phyloP scores from a whole-genome alignment of 2,329 filamentous ascomycete genomes.

The Penicillium sp. region DNA sequence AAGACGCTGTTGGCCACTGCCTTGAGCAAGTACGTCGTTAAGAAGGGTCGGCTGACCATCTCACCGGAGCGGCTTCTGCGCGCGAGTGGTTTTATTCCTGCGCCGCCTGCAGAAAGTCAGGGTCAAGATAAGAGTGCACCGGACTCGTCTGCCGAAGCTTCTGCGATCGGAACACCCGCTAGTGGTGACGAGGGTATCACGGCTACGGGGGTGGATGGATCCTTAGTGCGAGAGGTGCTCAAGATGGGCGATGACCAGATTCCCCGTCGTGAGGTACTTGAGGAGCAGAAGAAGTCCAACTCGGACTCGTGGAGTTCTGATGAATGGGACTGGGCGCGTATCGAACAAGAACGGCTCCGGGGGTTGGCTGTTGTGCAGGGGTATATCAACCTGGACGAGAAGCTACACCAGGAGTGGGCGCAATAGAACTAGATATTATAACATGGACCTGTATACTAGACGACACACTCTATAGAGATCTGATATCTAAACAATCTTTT shows the following conservation, averaged over 20 bases:
- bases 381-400: slow-evolving; percentile 54
- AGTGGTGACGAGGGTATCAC: slow-evolving; percentile 33
- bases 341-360: slow-evolving; percentile 57
- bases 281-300: slow-evolving; percentile 33
- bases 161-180: slow-evolving; percentile 33
- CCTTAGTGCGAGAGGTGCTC: slow-evolving; percentile 37
- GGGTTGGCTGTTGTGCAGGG: slow-evolving; percentile 56
- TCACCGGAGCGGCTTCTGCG: slow-evolving; percentile 74
- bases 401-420: slow-evolving; percentile 50
- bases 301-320: slow-evolving; percentile 34
- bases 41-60: slow-evolving; percentile 77
- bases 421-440: slow-evolving; percentile 2
- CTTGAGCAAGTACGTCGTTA: slow-evolving; percentile 78
- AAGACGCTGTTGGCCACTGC: slow-evolving; percentile 69
- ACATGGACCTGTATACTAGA: background rate
- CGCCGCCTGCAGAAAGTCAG: slow-evolving; percentile 59
- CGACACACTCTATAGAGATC: background rate
- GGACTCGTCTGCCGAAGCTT: slow-evolving; percentile 24
- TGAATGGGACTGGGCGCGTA: slow-evolving; percentile 60
- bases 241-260: slow-evolving; percentile 33
- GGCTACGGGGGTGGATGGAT: slow-evolving; percentile 34
- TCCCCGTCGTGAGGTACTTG: slow-evolving; percentile 27
- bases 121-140: slow-evolving; percentile 18
- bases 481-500: too few relatives aligned
- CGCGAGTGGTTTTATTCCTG: slow-evolving; percentile 71